Percentiles rank a stretch among this genome's conserved stretches.
Evolutionary conservation across 78 protist species (phyloP).

Genomic region (Monocercomonoides exilis): DNA sequence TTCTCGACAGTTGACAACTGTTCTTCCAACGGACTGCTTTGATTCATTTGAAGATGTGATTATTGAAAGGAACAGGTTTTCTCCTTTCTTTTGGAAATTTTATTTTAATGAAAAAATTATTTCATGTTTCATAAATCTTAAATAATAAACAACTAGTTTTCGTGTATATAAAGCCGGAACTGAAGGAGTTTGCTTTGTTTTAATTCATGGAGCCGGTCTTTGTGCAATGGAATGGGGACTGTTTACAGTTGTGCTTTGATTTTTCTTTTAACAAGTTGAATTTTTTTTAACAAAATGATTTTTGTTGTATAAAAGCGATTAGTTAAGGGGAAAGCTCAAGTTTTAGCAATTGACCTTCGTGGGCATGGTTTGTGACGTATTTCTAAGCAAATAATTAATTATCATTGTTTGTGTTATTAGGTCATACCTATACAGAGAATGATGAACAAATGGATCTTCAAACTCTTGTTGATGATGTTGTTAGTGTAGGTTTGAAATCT

Average conservation of each 20-base stretch:
- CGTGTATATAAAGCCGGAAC: not conserved
- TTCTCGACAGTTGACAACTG: too few species aligned
- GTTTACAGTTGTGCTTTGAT: not conserved
- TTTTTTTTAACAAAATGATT: too few species aligned
- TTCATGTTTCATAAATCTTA: too few species aligned
- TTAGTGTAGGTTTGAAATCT: not conserved
- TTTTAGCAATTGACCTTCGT: not conserved
- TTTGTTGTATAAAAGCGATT: not conserved
- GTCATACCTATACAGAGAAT: not conserved
- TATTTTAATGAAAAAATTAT: too few species aligned
- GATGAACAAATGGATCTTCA: not conserved
- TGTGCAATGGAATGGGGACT: not conserved
- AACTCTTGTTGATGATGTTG: not conserved
- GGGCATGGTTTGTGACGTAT: not conserved
- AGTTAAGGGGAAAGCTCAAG: not conserved
- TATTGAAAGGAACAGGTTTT: too few species aligned
- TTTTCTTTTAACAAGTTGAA: too few species aligned
- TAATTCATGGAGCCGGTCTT: not conserved
- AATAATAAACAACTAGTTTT: too few species aligned
- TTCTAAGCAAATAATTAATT: not conserved
- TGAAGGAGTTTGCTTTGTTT: not conserved
- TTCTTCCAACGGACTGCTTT: too few species aligned
- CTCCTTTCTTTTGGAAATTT: too few species aligned
- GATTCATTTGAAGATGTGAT: too few species aligned
- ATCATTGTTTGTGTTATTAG: not conserved